These are phyloP conservation scores for Amaranthus palmeri DNA, from an alignment of 148 eudicot genomes.

Conservation along the genomic window DNA sequence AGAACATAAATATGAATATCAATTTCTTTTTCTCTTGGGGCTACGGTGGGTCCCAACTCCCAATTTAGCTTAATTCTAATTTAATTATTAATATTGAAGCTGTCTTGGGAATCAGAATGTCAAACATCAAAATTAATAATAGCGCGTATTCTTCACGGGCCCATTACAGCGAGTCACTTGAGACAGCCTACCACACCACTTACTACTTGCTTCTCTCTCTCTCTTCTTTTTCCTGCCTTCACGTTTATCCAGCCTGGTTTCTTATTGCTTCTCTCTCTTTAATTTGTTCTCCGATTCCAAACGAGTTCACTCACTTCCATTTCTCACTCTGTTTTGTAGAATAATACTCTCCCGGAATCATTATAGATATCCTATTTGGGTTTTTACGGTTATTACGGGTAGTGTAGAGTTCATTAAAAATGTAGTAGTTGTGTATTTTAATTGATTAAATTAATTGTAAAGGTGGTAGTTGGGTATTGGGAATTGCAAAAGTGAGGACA, in stretches of 20 bases:
- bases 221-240: not conserved
- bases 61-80: no score
- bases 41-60: not conserved
- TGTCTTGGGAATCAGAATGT: not conserved
- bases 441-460: no score
- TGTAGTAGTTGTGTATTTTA: no score
- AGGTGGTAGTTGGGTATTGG: no score
- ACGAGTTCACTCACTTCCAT: constrained; percentile 16
- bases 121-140: not conserved
- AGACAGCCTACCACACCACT: not conserved
- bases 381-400: no score
- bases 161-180: not conserved
- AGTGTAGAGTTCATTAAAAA: no score
- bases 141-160: not conserved
- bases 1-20: not conserved
- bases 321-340: no score
- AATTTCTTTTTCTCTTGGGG: constrained; percentile 1
- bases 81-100: no score
- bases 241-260: constrained; percentile 26
- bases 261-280: constrained; percentile 16
- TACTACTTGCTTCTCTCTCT: not conserved
- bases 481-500: no score
- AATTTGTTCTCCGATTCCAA: not conserved
- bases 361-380: no score
- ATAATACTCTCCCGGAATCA: no score